Evolutionary conservation across 2,329 filamentous ascomycete species (phyloP).

Genomic region (Alternaria triticina): DNA sequence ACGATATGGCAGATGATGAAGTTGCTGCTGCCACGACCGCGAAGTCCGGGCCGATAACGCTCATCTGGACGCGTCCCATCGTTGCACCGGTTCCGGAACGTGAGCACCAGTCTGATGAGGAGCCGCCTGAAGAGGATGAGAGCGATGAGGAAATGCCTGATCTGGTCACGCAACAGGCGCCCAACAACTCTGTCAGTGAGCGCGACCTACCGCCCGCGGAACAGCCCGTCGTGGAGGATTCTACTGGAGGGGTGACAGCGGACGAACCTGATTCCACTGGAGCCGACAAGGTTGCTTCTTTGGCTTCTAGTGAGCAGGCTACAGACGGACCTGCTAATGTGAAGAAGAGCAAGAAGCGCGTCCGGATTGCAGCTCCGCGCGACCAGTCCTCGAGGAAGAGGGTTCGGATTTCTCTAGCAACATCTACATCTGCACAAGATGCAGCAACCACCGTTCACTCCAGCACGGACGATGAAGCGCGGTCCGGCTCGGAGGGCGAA

Average conservation of each 20-base stretch:
- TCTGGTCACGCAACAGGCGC: background rate
- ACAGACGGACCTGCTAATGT: background rate
- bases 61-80: slow-evolving; percentile 13
- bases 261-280: background rate
- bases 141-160: slow-evolving; percentile 7
- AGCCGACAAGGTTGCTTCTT: background rate
- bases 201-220: background rate
- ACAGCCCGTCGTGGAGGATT: background rate
- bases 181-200: background rate
- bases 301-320: background rate
- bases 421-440: background rate
- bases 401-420: background rate
- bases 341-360: slow-evolving; percentile 26
- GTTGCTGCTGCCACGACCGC: slow-evolving; percentile 3
- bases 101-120: background rate
- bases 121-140: slow-evolving; percentile 10
- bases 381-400: slow-evolving; percentile 20
- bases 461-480: slow-evolving; percentile 16
- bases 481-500: slow-evolving; percentile 17
- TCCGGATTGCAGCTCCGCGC: slow-evolving; percentile 21
- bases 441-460: slow-evolving; percentile 1
- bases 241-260: background rate
- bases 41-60: slow-evolving; percentile 14
- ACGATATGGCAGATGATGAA: slow-evolving; percentile 7
- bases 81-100: slow-evolving; percentile 3